Evolutionary conservation across 495 filamentous ascomycete genomes (phyloP).

Genomic region (Friedmanniomyces simplex): DNA sequence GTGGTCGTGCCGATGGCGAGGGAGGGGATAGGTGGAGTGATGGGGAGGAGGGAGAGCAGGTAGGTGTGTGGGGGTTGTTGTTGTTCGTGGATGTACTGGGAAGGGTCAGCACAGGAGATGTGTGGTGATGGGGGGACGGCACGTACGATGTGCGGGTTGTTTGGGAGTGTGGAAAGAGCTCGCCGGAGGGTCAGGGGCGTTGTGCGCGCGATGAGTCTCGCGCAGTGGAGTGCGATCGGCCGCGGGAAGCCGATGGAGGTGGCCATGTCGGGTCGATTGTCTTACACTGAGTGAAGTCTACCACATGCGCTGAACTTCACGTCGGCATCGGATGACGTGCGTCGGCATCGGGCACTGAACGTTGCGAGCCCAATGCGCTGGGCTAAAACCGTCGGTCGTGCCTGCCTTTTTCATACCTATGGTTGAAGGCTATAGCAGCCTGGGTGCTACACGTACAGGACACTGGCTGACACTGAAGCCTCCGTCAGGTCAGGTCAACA

Average conservation of each 20-base stretch:
- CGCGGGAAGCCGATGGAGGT: neutral
- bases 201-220: conserved; percentile 6
- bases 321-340: neutral
- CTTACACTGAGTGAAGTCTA: too few relatives aligned
- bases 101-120: conserved; percentile 3
- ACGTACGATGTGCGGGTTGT: conserved; percentile 32
- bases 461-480: too few relatives aligned
- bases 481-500: too few relatives aligned
- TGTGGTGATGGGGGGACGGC: neutral
- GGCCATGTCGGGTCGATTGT: too few relatives aligned
- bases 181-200: conserved; percentile 5
- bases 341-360: neutral
- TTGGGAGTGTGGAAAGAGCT: conserved; percentile 21
- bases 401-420: too few relatives aligned
- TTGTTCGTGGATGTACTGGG: conserved; percentile 62
- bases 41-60: conserved; percentile 66
- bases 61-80: conserved; percentile 35
- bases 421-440: too few relatives aligned
- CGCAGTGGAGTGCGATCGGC: neutral
- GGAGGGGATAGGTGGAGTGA: conserved; percentile 53
- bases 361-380: too few relatives aligned
- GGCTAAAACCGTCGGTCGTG: too few relatives aligned
- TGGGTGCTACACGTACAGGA: too few relatives aligned
- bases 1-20: conserved; percentile 70
- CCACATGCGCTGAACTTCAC: conserved; percentile 1